Conservation (phyloP, 495 filamentous ascomycete genomes). For the Bombardia bombarda region DNA sequence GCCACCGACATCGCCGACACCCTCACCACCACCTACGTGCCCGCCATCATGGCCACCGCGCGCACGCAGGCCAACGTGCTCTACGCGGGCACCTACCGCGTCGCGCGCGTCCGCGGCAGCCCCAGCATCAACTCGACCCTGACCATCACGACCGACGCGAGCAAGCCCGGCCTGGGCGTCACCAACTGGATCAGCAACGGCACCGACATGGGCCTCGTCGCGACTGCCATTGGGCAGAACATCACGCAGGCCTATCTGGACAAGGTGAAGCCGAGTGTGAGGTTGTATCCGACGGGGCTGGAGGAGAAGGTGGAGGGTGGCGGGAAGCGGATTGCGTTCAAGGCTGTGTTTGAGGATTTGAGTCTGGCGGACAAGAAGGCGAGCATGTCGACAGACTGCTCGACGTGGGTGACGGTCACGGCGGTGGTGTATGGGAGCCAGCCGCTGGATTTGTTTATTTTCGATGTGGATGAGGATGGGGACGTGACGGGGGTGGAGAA, state of each 20-base stretch:
- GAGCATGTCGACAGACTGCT: slow-evolving; percentile 29
- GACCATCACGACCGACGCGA: slow-evolving; percentile 26
- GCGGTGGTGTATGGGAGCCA: slow-evolving; percentile 27
- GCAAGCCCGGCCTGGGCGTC: slow-evolving; percentile 35
- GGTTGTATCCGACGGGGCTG: slow-evolving; percentile 36
- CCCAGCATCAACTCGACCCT: slow-evolving; percentile 29
- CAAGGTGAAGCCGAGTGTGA: slow-evolving; percentile 15
- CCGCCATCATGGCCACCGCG: slow-evolving; percentile 26
- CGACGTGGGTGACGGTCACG: slow-evolving; percentile 30
- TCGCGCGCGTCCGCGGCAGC: background rate
- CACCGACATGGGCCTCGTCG: slow-evolving; percentile 30
- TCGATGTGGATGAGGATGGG: slow-evolving; percentile 29
- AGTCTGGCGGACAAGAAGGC: slow-evolving; percentile 9
- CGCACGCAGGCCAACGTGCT: slow-evolving; percentile 26
- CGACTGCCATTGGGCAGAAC: slow-evolving; percentile 23
- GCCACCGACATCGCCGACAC: slow-evolving; percentile 28
- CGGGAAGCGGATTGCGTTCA: slow-evolving; percentile 28
- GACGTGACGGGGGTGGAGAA: slow-evolving; percentile 29
- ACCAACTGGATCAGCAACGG: slow-evolving; percentile 42
- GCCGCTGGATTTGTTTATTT: slow-evolving; percentile 36
- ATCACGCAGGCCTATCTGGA: slow-evolving; percentile 18
- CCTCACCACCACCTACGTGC: slow-evolving; percentile 26
- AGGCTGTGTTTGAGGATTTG: slow-evolving; percentile 34
- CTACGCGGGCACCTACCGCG: slow-evolving; percentile 31
- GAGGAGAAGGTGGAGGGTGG: slow-evolving; percentile 21